phyloP scores from a whole-genome alignment of 495 filamentous ascomycete genomes.

The Aspergillus ostianus region DNA sequence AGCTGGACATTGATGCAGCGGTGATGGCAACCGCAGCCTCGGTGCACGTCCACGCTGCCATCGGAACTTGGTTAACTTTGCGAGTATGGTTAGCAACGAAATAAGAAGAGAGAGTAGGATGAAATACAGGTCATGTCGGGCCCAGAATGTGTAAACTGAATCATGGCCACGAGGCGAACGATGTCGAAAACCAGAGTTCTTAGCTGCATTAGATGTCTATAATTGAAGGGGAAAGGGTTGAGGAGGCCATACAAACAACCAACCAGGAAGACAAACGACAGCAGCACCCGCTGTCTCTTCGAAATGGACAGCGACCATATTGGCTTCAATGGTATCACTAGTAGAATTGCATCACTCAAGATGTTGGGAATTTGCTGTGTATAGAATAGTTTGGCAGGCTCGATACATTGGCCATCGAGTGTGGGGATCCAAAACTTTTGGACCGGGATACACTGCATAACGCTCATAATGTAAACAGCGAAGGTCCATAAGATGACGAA shows the following conservation, averaged over 20 bases:
- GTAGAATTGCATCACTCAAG: constrained; percentile 38
- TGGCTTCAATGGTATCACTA: constrained; percentile 51
- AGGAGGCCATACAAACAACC: constrained; percentile 31
- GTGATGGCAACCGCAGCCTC: constrained; percentile 33
- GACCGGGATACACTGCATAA: constrained; percentile 36
- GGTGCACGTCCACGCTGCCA: constrained; percentile 35
- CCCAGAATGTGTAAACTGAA: constrained; percentile 20
- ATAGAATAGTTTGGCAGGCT: constrained; percentile 32
- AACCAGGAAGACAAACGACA: constrained; percentile 41
- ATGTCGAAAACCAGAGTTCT: constrained; percentile 33
- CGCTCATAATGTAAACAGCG: constrained; percentile 27
- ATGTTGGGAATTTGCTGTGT: constrained; percentile 44
- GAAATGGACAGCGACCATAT: constrained; percentile 44
- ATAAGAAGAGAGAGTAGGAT: background rate
- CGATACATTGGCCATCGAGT: constrained; percentile 30
- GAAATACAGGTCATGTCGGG: constrained; percentile 31
- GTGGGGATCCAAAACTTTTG: constrained; percentile 31
- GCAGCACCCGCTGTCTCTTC: constrained; percentile 32
- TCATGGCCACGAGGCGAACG: constrained; percentile 26
- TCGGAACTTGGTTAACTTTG: constrained; percentile 28
- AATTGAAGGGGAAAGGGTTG: background rate
- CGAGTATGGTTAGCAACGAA: background rate
- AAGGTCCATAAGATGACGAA: constrained; percentile 35
- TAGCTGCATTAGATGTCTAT: background rate
- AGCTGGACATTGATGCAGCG: constrained; percentile 29